Base-by-base conservation (phyloP, 73 alveolate species). In the Paramecium biaurelia region DNA sequence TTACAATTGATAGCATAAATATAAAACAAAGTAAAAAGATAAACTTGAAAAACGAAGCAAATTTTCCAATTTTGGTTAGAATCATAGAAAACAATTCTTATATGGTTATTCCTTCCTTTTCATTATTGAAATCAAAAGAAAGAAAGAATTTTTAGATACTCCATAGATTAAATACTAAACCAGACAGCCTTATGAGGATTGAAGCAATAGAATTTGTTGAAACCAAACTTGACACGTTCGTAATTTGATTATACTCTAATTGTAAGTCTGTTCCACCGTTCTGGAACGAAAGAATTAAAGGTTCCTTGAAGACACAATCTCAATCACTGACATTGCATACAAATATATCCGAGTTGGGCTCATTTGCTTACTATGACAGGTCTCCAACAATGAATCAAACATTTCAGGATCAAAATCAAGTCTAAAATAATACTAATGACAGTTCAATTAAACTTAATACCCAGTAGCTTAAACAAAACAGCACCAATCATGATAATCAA, bases 261-360 rank as follows among this genome's bases (percentile, higher is more conserved):
- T 63, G 49, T 30, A 63, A 63, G 84, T 63, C 84, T 63, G 84
- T 32, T 63, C 47, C 49, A 6, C 84, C 84, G 7, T 63, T 63
- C 45, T 63, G 84, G 84, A 63, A 63, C 18, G 84, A 63, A 63
- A 63, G 45, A 26, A 14, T 63, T 26, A 63, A 63, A 30, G 84
- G 84, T 30, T 63, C 84, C 45, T 14, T 63, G 15, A 5, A 30
- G 41, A 30, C 41, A 63, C 12, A 26, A 63, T 63, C 53, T 63
- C 12, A 63, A 63, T 23, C 45, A 15, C 84, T 63, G 84, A 20
- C 43, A 63, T 30, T 63, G 10, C 18, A 26, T 24, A 14, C 58
- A 14, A 45, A 45, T 32, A 24, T 18, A 3, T 12, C 21, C 14
- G 24, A 32, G 21, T 63, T 26, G 9, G 6, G 21, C 28, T 63